These are phyloP conservation scores for Fusarium sp. DNA, from an alignment of 2,329 filamentous ascomycete species.

Conservation along the genomic window DNA sequence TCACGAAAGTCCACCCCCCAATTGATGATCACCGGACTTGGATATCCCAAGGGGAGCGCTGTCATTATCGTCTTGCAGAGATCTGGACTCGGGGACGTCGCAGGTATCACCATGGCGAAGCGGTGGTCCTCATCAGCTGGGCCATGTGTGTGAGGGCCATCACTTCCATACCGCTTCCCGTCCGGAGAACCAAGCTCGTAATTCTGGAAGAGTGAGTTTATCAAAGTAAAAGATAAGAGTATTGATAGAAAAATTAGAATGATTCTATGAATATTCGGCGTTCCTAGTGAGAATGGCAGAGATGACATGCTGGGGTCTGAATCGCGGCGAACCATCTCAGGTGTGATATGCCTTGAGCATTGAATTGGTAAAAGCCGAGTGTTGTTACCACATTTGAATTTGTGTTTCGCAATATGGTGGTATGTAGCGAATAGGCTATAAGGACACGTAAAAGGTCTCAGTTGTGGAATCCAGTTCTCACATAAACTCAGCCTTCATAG, in stretches of 20 bases:
- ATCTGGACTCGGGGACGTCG: slow-evolving; percentile 4
- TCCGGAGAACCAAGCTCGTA: background rate
- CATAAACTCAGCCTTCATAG: background rate
- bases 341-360: background rate
- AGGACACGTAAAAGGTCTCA: background rate
- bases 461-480: background rate
- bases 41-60: slow-evolving; percentile 15
- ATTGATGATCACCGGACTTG: slow-evolving; percentile 20
- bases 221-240: background rate
- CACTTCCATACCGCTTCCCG: background rate
- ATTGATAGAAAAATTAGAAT: background rate
- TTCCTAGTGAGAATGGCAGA: background rate
- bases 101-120: slow-evolving; percentile 21
- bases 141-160: background rate
- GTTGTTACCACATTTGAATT: too few relatives aligned
- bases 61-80: slow-evolving; percentile 19
- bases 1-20: slow-evolving; percentile 9
- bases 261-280: background rate
- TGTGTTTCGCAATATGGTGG: too few relatives aligned
- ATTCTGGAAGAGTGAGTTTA: background rate
- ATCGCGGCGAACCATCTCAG: background rate
- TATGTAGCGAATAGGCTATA: background rate
- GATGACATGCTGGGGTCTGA: background rate
- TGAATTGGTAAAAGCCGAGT: too few relatives aligned
- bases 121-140: slow-evolving; percentile 1